Conservation (phyloP, 2,329 filamentous ascomycete species). For the Penicillium sp. region DNA sequence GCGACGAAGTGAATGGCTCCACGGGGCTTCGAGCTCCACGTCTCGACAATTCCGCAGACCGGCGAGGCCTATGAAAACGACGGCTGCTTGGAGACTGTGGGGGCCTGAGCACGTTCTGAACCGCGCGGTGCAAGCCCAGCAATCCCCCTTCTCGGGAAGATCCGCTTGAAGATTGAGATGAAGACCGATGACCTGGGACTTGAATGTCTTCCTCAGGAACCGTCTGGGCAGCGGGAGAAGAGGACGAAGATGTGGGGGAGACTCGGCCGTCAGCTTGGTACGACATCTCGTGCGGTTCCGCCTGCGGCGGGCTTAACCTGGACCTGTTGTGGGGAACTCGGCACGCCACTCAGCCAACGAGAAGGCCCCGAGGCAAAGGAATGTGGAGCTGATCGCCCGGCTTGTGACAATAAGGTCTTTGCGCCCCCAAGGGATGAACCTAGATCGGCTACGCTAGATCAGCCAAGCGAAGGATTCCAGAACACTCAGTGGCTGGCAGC, state of each 20-base stretch:
- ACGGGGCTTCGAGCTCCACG: conserved; percentile 25
- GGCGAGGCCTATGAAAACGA: conserved; percentile 37
- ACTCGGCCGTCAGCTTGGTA: conserved; percentile 25
- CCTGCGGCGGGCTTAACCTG: conserved; percentile 27
- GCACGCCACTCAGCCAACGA: conserved; percentile 21
- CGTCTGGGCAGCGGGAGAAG: conserved; percentile 47
- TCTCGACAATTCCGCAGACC: conserved; percentile 22
- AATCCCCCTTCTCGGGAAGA: conserved; percentile 1
- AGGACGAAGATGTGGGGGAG: conserved; percentile 66
- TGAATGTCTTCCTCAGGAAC: conserved; percentile 65
- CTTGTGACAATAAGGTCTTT: conserved; percentile 16
- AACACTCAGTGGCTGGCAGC: background rate
- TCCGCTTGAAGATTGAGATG: background rate
- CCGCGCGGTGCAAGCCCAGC: conserved; percentile 56
- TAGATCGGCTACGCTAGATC: conserved; percentile 3
- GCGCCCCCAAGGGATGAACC: background rate
- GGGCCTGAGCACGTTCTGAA: conserved; percentile 64
- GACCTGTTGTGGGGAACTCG: conserved; percentile 28
- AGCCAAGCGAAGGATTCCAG: conserved; percentile 2
- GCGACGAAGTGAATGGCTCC: conserved; percentile 33
- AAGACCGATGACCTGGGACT: background rate
- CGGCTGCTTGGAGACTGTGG: conserved; percentile 35
- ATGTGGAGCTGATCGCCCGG: conserved; percentile 28
- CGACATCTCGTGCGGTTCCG: conserved; percentile 34
- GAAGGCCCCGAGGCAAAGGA: conserved; percentile 12